Percentiles rank a stretch among this genome's conserved stretches.
These are phyloP conservation scores for Neonectria neomacrospora DNA, from an alignment of 2,329 filamentous ascomycete genomes.

Conservation along the genomic window DNA sequence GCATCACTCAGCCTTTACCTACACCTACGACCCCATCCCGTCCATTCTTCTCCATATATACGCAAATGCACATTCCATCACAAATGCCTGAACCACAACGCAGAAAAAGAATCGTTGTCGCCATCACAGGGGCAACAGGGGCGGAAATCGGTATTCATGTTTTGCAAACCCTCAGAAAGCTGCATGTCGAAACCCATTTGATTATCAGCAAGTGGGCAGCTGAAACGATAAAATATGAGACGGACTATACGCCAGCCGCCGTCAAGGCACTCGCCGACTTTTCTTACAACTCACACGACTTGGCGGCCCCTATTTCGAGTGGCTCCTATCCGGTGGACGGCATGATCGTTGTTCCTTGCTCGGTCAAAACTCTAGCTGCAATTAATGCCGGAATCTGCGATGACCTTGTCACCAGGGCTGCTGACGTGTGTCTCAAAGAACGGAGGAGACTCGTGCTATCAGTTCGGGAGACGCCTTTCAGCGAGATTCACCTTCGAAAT, in stretches of 20 bases:
- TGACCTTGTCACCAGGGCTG: constrained; percentile 58
- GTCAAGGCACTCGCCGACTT: constrained; percentile 30
- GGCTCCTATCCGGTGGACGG: constrained; percentile 47
- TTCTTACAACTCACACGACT: constrained; percentile 32
- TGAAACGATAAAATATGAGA: constrained; percentile 36
- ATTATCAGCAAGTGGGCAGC: constrained; percentile 37
- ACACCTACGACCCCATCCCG: too few relatives aligned
- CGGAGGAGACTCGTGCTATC: constrained; percentile 53
- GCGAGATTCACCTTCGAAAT: constrained; percentile 58
- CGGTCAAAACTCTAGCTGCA: constrained; percentile 60
- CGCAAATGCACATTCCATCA: neutral
- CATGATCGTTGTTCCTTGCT: constrained; percentile 62
- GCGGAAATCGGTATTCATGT: constrained; percentile 31
- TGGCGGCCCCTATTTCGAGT: constrained; percentile 34
- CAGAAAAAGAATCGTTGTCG: constrained; percentile 31
- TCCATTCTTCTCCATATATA: too few relatives aligned
- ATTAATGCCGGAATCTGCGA: constrained; percentile 57
- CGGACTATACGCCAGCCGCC: constrained; percentile 28
- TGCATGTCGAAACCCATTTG: constrained; percentile 36
- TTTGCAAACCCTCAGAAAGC: constrained; percentile 25
- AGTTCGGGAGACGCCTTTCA: constrained; percentile 58
- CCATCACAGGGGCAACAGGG: constrained; percentile 37
- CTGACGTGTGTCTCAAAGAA: constrained; percentile 61
- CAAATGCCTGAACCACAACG: neutral
- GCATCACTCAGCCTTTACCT: too few relatives aligned